Conservation (phyloP, 176 grass and related monocot species). For the Oropetium thomaeum region DNA sequence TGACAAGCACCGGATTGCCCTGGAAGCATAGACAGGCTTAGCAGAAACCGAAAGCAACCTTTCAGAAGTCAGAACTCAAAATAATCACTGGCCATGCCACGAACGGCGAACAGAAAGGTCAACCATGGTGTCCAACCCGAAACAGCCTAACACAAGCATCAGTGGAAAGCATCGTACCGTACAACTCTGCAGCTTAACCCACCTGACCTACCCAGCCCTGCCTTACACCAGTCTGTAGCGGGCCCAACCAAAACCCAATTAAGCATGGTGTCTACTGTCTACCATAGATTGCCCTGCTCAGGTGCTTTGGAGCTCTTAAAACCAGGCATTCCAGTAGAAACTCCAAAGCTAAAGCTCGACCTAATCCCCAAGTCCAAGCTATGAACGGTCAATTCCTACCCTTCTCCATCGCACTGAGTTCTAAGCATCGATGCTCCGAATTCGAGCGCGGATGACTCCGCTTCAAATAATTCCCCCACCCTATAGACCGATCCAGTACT, state of each 20-base stretch:
- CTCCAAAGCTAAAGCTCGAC: background rate
- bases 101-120: background rate
- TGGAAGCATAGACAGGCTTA: background rate
- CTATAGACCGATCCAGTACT: background rate
- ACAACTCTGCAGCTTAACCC: background rate
- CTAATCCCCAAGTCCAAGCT: background rate
- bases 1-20: background rate
- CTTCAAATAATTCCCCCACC: background rate
- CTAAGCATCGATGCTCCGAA: background rate
- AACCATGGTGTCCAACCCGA: background rate
- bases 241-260: background rate
- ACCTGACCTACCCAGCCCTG: background rate
- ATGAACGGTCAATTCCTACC: background rate
- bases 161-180: background rate
- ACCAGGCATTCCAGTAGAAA: background rate
- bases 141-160: background rate
- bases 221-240: background rate
- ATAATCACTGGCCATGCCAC: background rate
- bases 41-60: background rate
- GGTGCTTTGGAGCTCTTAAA: background rate
- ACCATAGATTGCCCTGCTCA: background rate
- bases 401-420: background rate
- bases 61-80: background rate
- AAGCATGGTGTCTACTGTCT: background rate
- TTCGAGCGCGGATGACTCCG: background rate